Evolutionary conservation across 768 basidiomycete genomes (phyloP).

Genomic region (Coprinopsis marcescibilis): DNA sequence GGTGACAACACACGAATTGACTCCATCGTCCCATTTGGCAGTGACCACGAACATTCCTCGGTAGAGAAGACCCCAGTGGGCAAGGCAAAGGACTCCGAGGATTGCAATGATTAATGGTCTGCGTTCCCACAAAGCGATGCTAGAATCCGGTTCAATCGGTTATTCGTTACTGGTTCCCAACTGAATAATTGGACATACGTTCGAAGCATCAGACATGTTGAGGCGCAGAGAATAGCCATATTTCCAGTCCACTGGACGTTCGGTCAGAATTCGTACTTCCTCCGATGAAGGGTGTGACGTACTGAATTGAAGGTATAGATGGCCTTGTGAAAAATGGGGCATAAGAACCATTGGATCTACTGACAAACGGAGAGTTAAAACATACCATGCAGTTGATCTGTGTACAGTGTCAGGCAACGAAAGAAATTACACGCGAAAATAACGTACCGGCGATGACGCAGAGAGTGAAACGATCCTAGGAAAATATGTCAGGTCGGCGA

Average conservation of each 20-base stretch:
- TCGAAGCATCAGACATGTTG: constrained; percentile 65
- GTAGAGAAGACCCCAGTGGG: constrained; percentile 62
- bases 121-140: constrained; percentile 68
- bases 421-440: neutral
- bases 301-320: constrained; percentile 68
- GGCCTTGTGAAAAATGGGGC: constrained; percentile 31
- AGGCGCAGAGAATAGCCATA: constrained; percentile 58
- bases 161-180: constrained; percentile 1
- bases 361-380: constrained; percentile 9
- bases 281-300: constrained; percentile 15
- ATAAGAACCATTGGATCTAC: neutral
- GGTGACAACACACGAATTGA: constrained; percentile 41
- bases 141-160: constrained; percentile 18
- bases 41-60: constrained; percentile 66
- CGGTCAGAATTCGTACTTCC: neutral
- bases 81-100: constrained; percentile 50
- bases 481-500: neutral
- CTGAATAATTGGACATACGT: constrained; percentile 38
- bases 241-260: constrained; percentile 51
- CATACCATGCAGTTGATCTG: constrained; percentile 59
- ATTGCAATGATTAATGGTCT: constrained; percentile 41
- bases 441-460: constrained; percentile 38
- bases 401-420: constrained; percentile 10
- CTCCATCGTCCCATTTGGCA: constrained; percentile 43
- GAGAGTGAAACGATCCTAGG: constrained; percentile 54